Percentiles rank a stretch among this genome's conserved stretches.
Evolutionary conservation across 2,329 filamentous ascomycete genomes (phyloP).

Genomic region (Botryosphaeria agaves): DNA sequence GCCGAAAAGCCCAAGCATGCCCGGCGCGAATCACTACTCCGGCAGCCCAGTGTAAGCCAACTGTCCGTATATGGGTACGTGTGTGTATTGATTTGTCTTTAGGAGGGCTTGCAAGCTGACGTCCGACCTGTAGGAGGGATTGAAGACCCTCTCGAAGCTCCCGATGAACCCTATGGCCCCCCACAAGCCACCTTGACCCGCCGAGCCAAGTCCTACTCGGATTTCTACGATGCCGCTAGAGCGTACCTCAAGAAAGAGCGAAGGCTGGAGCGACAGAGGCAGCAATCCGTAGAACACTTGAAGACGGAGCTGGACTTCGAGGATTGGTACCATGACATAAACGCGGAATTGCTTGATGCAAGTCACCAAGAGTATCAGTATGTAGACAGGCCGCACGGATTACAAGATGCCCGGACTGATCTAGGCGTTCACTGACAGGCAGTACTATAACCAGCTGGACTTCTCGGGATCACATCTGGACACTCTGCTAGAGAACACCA

Average conservation of each 20-base stretch:
- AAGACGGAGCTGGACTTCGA: constrained; percentile 42
- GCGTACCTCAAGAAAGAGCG: constrained; percentile 38
- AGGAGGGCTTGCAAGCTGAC: constrained; percentile 39
- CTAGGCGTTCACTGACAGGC: constrained; percentile 23
- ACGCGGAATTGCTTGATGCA: constrained; percentile 55
- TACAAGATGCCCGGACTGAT: constrained; percentile 1
- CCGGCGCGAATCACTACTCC: constrained; percentile 51
- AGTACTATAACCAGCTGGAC: constrained; percentile 66
- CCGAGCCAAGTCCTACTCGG: constrained; percentile 61
- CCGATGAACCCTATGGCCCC: constrained; percentile 37
- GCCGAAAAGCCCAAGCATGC: constrained; percentile 37
- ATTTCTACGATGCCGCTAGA: constrained; percentile 50
- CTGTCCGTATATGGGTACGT: constrained; percentile 15
- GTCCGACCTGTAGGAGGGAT: constrained; percentile 38
- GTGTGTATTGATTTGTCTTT: constrained; percentile 23
- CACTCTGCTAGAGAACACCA: constrained; percentile 58
- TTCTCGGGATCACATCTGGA: constrained; percentile 72
- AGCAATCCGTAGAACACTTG: constrained; percentile 25
- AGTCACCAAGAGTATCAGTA: constrained; percentile 77
- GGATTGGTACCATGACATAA: constrained; percentile 39
- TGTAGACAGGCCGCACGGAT: constrained; percentile 12
- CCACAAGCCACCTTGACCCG: constrained; percentile 47
- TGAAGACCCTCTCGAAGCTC: constrained; percentile 39
- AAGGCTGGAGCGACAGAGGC: constrained; percentile 18
- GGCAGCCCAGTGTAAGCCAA: constrained; percentile 30